Percentiles rank a stretch among this genome's conserved stretches.
These are phyloP conservation scores for Chaetomiaceae sp. DNA, from an alignment of 2,329 filamentous ascomycete species.

Conservation along the genomic window DNA sequence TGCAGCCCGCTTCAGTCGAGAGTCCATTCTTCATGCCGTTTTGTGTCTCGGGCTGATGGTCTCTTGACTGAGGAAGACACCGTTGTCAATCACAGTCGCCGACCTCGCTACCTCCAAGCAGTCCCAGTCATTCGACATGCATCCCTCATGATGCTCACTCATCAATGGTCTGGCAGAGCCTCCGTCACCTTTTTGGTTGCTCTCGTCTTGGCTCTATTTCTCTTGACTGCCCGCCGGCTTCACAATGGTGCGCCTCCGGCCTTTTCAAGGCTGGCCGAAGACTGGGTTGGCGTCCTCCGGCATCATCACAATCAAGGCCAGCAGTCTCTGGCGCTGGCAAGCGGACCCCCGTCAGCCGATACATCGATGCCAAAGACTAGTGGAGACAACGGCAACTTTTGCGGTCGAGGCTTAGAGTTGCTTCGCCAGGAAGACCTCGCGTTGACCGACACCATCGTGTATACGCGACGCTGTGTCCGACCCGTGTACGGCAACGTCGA, in stretches of 20 bases:
- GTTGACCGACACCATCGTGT: constrained; percentile 38
- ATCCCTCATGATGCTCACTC: constrained; percentile 10
- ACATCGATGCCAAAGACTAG: no score
- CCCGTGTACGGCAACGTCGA: constrained; percentile 31
- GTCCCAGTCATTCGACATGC: background rate
- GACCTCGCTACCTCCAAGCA: background rate
- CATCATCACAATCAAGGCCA: background rate
- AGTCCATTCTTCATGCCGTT: background rate
- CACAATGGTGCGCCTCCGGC: constrained; percentile 4
- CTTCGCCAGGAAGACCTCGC: constrained; percentile 25
- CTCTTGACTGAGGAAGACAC: background rate
- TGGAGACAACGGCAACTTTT: background rate
- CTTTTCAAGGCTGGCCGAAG: background rate
- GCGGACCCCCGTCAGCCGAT: no score
- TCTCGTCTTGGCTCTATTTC: constrained; percentile 16
- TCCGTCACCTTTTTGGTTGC: constrained; percentile 16
- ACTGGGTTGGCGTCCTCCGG: background rate
- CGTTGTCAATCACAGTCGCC: background rate
- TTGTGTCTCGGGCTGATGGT: background rate
- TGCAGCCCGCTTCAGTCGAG: background rate
- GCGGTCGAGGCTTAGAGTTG: constrained; percentile 15
- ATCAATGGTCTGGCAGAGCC: constrained; percentile 17
- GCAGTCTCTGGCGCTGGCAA: background rate
- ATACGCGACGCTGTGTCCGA: constrained; percentile 40
- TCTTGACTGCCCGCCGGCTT: constrained; percentile 18